phyloP scores from a whole-genome alignment of 345 rosid genomes.

The Populus nigra region DNA sequence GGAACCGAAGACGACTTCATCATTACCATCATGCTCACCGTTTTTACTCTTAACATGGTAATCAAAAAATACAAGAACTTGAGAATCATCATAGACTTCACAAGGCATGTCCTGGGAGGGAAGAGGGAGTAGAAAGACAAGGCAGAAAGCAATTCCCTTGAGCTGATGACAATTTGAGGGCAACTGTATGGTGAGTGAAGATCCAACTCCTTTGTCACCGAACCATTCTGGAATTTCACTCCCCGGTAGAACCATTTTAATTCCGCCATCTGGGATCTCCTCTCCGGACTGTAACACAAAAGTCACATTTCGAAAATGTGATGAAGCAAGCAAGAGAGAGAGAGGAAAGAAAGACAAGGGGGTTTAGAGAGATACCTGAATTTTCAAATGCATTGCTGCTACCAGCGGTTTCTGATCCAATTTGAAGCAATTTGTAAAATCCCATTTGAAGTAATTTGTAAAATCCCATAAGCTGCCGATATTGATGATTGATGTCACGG shows the following conservation, averaged over 20 bases:
- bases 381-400: not conserved
- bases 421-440: not conserved
- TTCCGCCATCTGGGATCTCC: accelerated
- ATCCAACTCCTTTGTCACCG: not conserved
- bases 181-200: not conserved
- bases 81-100: too few species aligned
- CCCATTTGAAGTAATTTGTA: not conserved
- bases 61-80: too few species aligned
- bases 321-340: not conserved
- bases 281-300: not conserved
- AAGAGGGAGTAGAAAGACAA: not conserved
- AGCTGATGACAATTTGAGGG: not conserved
- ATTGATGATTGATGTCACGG: not conserved
- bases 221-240: slow-evolving; percentile 18
- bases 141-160: not conserved
- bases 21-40: too few species aligned
- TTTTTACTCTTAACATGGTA: too few species aligned
- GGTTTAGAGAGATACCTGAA: not conserved
- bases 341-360: not conserved
- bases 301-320: not conserved
- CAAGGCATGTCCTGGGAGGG: not conserved
- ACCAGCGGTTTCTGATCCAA: not conserved
- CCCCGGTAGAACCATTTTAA: slow-evolving; percentile 1
- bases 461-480: not conserved
- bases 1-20: too few species aligned